Conservation (phyloP, 352 stramenopile species). For the Globisporangium iwayamae region DNA sequence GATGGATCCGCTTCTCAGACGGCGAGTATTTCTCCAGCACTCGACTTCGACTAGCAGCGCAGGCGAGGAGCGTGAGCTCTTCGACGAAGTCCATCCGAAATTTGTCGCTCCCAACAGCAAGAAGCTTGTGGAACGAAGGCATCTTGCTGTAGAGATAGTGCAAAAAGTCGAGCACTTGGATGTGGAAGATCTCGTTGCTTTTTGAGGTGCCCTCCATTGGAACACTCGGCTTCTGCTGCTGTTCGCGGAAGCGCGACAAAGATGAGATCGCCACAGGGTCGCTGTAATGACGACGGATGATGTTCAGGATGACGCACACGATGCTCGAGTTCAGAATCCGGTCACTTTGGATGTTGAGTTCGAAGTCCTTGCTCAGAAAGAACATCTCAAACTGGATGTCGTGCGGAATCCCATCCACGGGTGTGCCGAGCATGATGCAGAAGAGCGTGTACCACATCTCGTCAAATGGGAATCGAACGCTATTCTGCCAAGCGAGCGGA, state of each 20-base stretch:
- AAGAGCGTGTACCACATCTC: constrained; percentile 72
- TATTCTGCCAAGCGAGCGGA: background rate
- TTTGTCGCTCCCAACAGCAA: constrained; percentile 36
- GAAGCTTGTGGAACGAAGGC: constrained; percentile 32
- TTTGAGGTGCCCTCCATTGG: background rate
- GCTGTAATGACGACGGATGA: constrained; percentile 57
- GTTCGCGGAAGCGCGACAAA: constrained; percentile 4
- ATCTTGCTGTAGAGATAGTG: constrained; percentile 45
- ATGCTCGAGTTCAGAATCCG: constrained; percentile 50
- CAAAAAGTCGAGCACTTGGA: constrained; percentile 60
- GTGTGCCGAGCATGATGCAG: constrained; percentile 55
- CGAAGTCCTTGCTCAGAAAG: constrained; percentile 65
- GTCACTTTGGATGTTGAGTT: constrained; percentile 56
- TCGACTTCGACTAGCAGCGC: constrained; percentile 36
- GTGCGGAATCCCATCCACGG: constrained; percentile 57
- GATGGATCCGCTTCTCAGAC: constrained; percentile 28
- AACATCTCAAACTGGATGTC: constrained; percentile 64
- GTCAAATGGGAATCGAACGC: constrained; percentile 48
- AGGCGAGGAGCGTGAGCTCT: constrained; percentile 48
- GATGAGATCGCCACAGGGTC: constrained; percentile 32
- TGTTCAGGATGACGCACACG: constrained; percentile 43
- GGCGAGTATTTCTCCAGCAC: constrained; percentile 39
- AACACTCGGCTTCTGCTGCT: constrained; percentile 7
- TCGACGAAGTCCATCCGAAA: constrained; percentile 56
- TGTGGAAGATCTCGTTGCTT: constrained; percentile 23